These are phyloP conservation scores for Aspergillus wentii DNA, from an alignment of 495 filamentous ascomycete genomes.

Conservation along the genomic window DNA sequence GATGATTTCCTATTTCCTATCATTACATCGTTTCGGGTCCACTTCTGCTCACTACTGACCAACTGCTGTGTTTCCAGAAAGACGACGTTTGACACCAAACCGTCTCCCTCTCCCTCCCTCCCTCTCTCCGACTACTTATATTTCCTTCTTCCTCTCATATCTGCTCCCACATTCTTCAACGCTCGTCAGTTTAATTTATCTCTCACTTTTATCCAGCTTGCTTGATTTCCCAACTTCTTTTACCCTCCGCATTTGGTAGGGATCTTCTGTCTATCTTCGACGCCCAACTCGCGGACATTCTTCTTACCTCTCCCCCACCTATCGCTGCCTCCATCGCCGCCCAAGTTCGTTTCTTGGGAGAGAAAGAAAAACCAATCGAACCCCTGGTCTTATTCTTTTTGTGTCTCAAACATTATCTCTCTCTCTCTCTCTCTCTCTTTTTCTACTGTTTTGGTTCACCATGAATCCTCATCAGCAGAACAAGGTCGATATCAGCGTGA, in stretches of 20 bases:
- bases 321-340: too few relatives aligned
- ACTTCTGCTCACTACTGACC: too few relatives aligned
- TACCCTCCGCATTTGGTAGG: neutral
- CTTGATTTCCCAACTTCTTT: neutral
- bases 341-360: too few relatives aligned
- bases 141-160: neutral
- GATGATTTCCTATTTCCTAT: neutral
- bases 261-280: slow-evolving; percentile 3
- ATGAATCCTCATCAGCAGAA: slow-evolving; percentile 98
- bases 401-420: too few relatives aligned
- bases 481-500: slow-evolving; percentile 91
- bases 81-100: too few relatives aligned
- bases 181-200: neutral
- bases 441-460: too few relatives aligned
- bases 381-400: too few relatives aligned
- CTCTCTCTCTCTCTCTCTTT: too few relatives aligned
- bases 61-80: too few relatives aligned
- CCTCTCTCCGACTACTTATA: neutral
- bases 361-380: too few relatives aligned
- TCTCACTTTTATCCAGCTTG: too few relatives aligned
- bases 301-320: too few relatives aligned
- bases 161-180: slow-evolving; percentile 6
- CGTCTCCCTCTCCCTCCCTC: slow-evolving; percentile 1
- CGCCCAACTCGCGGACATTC: neutral
- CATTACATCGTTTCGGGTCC: neutral